Evolutionary conservation across 805 yeast species (phyloP), one percentile per base, ranked within the genome.

Genomic region (Clavispora santaluciae): DNA sequence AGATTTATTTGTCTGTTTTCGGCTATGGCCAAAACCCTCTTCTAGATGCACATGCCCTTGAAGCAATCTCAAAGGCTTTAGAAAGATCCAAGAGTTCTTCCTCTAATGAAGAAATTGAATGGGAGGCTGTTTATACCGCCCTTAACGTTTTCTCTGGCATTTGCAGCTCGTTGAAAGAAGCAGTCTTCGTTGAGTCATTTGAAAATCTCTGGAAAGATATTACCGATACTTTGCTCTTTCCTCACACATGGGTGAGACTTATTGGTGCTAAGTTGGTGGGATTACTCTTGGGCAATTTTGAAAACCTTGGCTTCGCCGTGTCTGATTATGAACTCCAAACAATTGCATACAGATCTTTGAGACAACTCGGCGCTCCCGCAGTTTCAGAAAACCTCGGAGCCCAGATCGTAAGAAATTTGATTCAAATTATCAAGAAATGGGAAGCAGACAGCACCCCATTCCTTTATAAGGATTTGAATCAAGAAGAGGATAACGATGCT

Each of bases 161-260:
- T 24, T 63, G 68, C 22, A 68, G 70, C 36, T 60, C 66, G 18
- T 52, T 62, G 25, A 69, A 66, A 29, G 62, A 59, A 8, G 41
- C 46, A 0, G 54, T 60, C 7, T 67, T 67, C 35, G 40, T 45
- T 3, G 28, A 38, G 1, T 53, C 50, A 2, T 70, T 66, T 51
- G 68, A 62, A 35, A 15, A 20, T 0, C 51, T 75, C 7, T 85
- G 91, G 89, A 50, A 58, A 3, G 57, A 61, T 13, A 61, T 84
- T 3, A 67, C 77, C 18, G 73, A 72, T 3, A 62, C 79, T 22
- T 68, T 89, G 40, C 66, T 90, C 38, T 90, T 78, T 57, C 97
- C 97, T 2, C 97, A 90, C 61, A 73, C 93, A 1, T 90, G 98
- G 98, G 84, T 90, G 6, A 77, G 97, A 52, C 68, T 84, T 43